Base-by-base conservation (phyloP, 192 early-diverging fungal genomes). In the Globomyces pollinis-pini region DNA sequence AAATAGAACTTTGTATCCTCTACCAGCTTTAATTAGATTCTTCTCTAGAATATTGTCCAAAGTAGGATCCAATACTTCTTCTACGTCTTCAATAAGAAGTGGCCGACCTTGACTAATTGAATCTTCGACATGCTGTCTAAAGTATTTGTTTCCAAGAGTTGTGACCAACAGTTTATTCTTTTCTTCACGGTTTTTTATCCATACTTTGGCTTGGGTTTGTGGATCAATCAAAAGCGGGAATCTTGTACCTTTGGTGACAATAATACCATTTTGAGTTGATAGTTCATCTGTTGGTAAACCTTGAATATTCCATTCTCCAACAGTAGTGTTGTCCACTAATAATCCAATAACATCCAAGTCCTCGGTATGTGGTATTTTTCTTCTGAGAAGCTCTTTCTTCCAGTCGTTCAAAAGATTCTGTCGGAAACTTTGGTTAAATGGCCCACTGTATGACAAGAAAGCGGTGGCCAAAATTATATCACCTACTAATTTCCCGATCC, bases 301-400 rank as follows among this genome's bases (percentile, higher is more conserved):
- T 64, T 84, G 80, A 60, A 84, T 83, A 62, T 83, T 84, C 81
- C 81, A 84, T 53, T 84, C 80, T 12, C 81, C 79, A 9, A 84
- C 62, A 11, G 76, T 76, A 4, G 80, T 84, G 29, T 75, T 80
- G 21, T 84, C 79, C 1, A 84, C 81, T 9, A 84, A 68, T 8
- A 84, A 57, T 1, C 72, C 72, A 54, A 75, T 80, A 44, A 84
- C 80, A 51, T 83, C 77, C 16, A 84, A 57, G 54, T 83, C 77
- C 13, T 78, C 77, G 33, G 72, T 84, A 67, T 79, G 75, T 2
- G 81, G 81, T 50, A 84, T 84, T 53, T 79, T 79, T 36, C 70
- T 55, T 35, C 65, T 70, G 2, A 59, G 53, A 1, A 84, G 60
- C 51, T 84, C 81, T 50, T 77, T 83, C 39, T 79, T 80, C 81